phyloP scores from a whole-genome alignment of 768 basidiomycete genomes.

The Termitomyces sp. region DNA sequence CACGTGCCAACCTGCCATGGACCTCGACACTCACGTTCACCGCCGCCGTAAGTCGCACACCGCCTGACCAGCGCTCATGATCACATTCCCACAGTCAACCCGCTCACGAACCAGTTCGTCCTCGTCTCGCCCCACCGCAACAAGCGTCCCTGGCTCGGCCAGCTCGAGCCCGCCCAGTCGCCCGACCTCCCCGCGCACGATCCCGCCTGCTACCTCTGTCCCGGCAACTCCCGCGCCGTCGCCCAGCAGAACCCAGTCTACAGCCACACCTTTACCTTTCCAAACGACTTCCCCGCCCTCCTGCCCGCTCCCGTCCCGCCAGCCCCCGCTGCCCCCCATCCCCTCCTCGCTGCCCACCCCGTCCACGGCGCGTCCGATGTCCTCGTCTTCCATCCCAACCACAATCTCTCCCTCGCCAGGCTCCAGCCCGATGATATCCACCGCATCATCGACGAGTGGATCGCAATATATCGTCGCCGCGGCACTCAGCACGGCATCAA shows the following conservation, averaged over 20 bases:
- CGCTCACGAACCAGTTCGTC: slow-evolving; percentile 69
- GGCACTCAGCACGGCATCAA: slow-evolving; percentile 62
- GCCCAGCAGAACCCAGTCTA: slow-evolving; percentile 67
- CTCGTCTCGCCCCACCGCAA: slow-evolving; percentile 88
- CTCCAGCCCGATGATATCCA: slow-evolving; percentile 54
- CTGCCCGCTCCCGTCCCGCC: slow-evolving; percentile 57
- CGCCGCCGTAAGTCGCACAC: slow-evolving; percentile 50
- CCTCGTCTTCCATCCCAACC: slow-evolving; percentile 78
- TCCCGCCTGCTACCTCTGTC: slow-evolving; percentile 80
- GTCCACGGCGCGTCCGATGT: slow-evolving; percentile 86
- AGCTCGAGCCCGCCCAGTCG: slow-evolving; percentile 62
- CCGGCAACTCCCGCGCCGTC: slow-evolving; percentile 74
- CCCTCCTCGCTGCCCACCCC: slow-evolving; percentile 58
- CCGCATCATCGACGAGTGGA: slow-evolving; percentile 71
- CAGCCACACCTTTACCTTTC: slow-evolving; percentile 62
- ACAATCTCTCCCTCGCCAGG: slow-evolving; percentile 79
- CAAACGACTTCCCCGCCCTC: slow-evolving; percentile 82
- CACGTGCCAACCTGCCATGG: not conserved
- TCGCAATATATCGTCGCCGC: slow-evolving; percentile 51
- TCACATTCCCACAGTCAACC: slow-evolving; percentile 54
- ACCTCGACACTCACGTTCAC: slow-evolving; percentile 62
- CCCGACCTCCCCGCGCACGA: slow-evolving; percentile 59
- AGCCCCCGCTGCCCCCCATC: slow-evolving; percentile 49
- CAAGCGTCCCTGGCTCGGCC: slow-evolving; percentile 89
- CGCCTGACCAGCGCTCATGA: not conserved